Base-by-base conservation (phyloP, 192 early-diverging fungal genomes). In the Coemansia sp. region DNA sequence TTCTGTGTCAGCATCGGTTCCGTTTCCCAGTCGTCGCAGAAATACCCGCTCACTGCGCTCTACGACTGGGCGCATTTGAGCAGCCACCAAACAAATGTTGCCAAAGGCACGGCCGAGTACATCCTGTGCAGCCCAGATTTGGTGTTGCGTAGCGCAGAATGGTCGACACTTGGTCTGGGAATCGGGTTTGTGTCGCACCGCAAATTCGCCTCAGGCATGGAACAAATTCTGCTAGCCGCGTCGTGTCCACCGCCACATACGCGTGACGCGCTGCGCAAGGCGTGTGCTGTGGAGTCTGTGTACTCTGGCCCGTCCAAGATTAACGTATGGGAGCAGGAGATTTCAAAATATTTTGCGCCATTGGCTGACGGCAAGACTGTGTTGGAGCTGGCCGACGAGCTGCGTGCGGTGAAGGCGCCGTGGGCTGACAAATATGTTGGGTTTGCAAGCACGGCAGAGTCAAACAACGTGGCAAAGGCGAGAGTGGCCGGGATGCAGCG, bases 201-300 rank as follows among this genome's bases (percentile, higher is more conserved):
- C 56, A 63, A 61, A 8, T 51, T 69, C n/a, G 67, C 56, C 1
- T 19, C 43, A 0, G 43, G 66, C 21, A 63, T 49, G 32, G 64
- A 69, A 29, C 60, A 63, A 17, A 73, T 79, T 27, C 51, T 79
- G n/a, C 29, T 79, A 4, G 76, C 76, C 0, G 76, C 76, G 0
- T 79, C 76, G 15, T 79, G 76, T 54, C 76, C 76, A 14, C 76
- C 76, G 10, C 76, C 76, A 9, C 64, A 66, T 12, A 79, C 76
- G 2, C 66, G 76, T 22, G 60, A 65, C 15, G 76, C 76, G 0
- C 29, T 79, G 49, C 63, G 76, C 60, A 72, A 79, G 39, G 66
- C 76, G 14, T 79, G 62, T 47, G 37, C 69, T 0, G 67, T 63
- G 0, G 76, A 79, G 32, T 79, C 76, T 0, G 60, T 60, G 35